A percentile compares a stretch with the other conserved stretches of the same genome.
These are phyloP conservation scores for Prunus salicina DNA, from an alignment of 306 rosid species.

Conservation along the genomic window DNA sequence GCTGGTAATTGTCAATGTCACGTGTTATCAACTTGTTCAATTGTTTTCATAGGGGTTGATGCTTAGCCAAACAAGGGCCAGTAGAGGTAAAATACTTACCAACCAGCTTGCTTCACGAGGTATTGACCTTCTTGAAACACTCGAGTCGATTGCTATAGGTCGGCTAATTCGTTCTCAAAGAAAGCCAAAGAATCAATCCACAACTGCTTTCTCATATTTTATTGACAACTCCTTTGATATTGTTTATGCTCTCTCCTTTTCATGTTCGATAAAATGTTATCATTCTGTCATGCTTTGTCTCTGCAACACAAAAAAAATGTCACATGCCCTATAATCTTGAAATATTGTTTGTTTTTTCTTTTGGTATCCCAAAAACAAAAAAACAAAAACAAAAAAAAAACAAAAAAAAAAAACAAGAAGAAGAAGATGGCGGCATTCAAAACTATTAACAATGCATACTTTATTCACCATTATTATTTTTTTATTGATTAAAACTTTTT, in stretches of 20 bases:
- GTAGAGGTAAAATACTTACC: too few relatives aligned
- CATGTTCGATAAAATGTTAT: background rate
- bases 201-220: background rate
- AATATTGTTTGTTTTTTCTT: background rate
- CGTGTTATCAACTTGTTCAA: too few relatives aligned
- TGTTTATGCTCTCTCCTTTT: background rate
- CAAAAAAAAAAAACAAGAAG: background rate
- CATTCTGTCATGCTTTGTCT: constrained; percentile 8
- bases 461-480: background rate
- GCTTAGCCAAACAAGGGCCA: too few relatives aligned
- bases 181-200: background rate
- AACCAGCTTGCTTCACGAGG: too few relatives aligned
- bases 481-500: background rate
- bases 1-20: too few relatives aligned
- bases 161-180: too few relatives aligned
- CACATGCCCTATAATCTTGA: constrained; percentile 3
- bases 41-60: too few relatives aligned
- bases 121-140: too few relatives aligned
- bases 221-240: too few relatives aligned
- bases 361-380: too few relatives aligned
- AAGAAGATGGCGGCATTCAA: constrained; percentile 17
- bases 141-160: too few relatives aligned
- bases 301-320: background rate
- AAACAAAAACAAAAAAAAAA: background rate
- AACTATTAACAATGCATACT: background rate